A percentile compares a stretch with the other conserved stretches of the same genome.
These are phyloP conservation scores for Metschnikowia bowlesiae DNA, from an alignment of 805 yeast species.

Conservation along the genomic window DNA sequence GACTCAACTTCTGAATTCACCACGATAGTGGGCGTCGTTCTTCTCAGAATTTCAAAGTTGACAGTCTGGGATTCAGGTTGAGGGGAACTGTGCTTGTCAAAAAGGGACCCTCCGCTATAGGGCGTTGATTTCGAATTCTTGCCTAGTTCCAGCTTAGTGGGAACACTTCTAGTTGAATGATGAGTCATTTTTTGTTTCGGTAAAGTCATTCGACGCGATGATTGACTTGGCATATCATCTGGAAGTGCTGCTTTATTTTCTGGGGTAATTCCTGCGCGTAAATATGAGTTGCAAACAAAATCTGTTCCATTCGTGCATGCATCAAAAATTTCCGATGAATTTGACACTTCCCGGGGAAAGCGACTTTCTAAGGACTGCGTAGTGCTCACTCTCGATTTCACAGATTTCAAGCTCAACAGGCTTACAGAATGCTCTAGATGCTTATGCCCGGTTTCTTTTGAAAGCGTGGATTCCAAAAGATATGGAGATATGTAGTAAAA, in stretches of 20 bases:
- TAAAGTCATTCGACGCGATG: background rate
- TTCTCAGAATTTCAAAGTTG: background rate
- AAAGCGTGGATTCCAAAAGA: background rate
- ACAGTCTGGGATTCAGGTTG: background rate
- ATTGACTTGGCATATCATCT: background rate
- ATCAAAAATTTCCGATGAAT: background rate
- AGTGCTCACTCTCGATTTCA: background rate
- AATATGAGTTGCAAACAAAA: background rate
- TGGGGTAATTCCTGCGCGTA: background rate
- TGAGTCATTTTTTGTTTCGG: background rate
- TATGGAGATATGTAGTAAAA: conserved; percentile 13
- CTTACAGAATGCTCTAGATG: conserved; percentile 21
- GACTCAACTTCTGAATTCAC: background rate
- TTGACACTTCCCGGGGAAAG: background rate
- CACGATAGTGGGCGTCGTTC: background rate
- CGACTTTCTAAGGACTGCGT: background rate
- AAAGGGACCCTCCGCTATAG: background rate
- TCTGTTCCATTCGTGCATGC: background rate
- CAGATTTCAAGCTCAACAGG: conserved; percentile 18
- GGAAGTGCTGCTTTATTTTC: background rate
- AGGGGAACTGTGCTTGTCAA: background rate
- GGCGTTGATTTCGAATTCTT: background rate
- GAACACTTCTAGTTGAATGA: background rate
- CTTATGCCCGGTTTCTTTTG: background rate
- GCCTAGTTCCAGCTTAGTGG: background rate